These are phyloP conservation scores for Trichosporon sp. DNA, from an alignment of 1,284 basidiomycete genomes.

Conservation along the genomic window DNA sequence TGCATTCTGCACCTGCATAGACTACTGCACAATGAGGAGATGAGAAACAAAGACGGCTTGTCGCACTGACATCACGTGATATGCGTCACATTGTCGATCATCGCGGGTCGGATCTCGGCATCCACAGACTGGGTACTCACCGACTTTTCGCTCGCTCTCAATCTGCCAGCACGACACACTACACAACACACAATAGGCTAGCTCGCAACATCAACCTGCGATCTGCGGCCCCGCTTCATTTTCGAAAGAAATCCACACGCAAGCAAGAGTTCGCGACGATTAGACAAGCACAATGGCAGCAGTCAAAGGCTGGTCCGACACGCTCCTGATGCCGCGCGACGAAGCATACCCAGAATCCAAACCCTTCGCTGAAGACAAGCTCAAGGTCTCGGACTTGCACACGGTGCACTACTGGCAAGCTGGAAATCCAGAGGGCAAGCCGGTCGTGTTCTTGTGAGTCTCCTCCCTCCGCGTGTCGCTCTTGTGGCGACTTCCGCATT, in stretches of 20 bases:
- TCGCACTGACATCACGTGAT: too few relatives aligned
- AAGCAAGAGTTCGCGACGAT: background rate
- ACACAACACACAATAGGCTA: too few relatives aligned
- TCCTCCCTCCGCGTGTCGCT: background rate
- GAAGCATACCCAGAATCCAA: conserved; percentile 55
- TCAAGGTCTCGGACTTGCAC: conserved; percentile 71
- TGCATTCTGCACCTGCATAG: too few relatives aligned
- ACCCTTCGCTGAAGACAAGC: conserved; percentile 60
- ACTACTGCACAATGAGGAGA: too few relatives aligned
- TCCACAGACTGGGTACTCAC: too few relatives aligned
- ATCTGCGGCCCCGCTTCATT: too few relatives aligned
- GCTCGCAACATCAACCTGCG: too few relatives aligned
- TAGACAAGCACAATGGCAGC: background rate
- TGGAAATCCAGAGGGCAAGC: conserved; percentile 67
- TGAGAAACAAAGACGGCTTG: too few relatives aligned
- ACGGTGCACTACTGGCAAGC: conserved; percentile 73
- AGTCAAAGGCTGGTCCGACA: background rate
- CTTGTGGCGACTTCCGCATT: background rate
- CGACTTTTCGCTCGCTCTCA: too few relatives aligned
- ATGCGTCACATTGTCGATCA: too few relatives aligned
- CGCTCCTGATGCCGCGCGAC: background rate
- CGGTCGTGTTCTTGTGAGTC: conserved; percentile 64
- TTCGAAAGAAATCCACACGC: background rate
- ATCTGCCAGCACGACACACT: too few relatives aligned
- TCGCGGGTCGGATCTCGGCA: too few relatives aligned